Evolutionary conservation across 164 flowering plant genomes (phyloP), one percentile per base, ranked within the genome.

Genomic region (Saururus chinensis): DNA sequence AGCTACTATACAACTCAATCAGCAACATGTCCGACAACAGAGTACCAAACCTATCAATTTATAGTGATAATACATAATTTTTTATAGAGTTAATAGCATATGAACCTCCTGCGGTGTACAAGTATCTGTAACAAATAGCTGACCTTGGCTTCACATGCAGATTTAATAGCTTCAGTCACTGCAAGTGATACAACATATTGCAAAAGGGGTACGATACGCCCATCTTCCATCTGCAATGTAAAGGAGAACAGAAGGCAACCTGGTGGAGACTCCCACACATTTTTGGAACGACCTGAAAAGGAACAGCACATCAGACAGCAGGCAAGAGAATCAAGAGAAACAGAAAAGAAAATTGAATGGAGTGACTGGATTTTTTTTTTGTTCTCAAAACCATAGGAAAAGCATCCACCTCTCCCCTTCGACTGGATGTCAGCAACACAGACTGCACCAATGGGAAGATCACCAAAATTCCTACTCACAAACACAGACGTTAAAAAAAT

Each of bases 241-340:
- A 84, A 95, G 4, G 99, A 91, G 77, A 88, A 91, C 78, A 91
- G 52, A 60, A 89, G 89, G 72, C 99, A 87, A 40, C 97, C 99
- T n/a, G 40, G 53, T 16, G 97, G 96, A 70, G 99, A 91, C 66
- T 87, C 89, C 99, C 96, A 95, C 16, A 64, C 76, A 81, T 95
- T 95, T 67, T 82, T 81, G 14, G 90, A 82, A 54, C 96, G 80
- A 30, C 99, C 99, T 90, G 66, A 53, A 64, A 48, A 30, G 24
- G 16, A 37, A 51, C 19, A 3, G 0, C 49, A 12, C 19, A 59
- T 57, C 51, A 67, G 53, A 59, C 40, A n/a, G n/a, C 40, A 25
- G 54, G 37, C 19, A 30, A 19, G 30, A n/a, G 24, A 41, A 37
- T 12, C n/a, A 40, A 9, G 26, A 61, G 26, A 25, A 57, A 49